Evolutionary conservation across 257 asterid genomes (phyloP), one percentile per base, ranked within the genome.

Genomic region (Nicotiana attenuata): DNA sequence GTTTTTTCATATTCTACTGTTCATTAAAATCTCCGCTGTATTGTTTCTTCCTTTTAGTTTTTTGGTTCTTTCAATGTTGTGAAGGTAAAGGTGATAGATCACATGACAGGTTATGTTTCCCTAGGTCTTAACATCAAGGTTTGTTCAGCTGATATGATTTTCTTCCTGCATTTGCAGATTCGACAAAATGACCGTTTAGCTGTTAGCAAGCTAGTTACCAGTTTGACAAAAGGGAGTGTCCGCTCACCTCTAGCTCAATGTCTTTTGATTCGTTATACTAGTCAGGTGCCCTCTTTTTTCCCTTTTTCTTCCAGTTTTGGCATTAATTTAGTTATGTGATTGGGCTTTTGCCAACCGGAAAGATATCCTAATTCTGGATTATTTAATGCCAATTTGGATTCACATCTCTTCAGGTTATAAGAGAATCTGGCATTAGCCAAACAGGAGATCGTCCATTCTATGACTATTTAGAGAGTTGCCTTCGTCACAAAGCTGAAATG

Each of bases 401-500:
- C 85, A 71, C 33, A 81, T 77, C 65, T 85, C 50, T 82, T 76
- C 71, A 95, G 98, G 98, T 95, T 81, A 93, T 95, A 82, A 89
- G 95, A 86, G 98, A 95, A 87, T 90, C 98, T 4, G 90, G 92
- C 81, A 87, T 88, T 83, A 83, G 84, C 81, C 96, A 89, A 83
- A 85, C 94, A 52, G 97, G 94, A 84, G 98, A 95, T 31, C 96
- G 98, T 22, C 96, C 97, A 83, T 93, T 95, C 84, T 95, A 93
- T 88, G 98, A 95, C 88, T 95, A 92, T 86, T 94, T 95, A 76
- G 98, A 93, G 92, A 89, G 97, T 66, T 93, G 97, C 85, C 95
- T 95, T 64, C 98, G 98, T 61, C 98, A 95, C 87, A 95, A 95
- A 88, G 95, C 98, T 81, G 98, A 95, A 86, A 91, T 95, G 97